Conservation (phyloP, 768 basidiomycete species). For the Boletus coccyginus region DNA sequence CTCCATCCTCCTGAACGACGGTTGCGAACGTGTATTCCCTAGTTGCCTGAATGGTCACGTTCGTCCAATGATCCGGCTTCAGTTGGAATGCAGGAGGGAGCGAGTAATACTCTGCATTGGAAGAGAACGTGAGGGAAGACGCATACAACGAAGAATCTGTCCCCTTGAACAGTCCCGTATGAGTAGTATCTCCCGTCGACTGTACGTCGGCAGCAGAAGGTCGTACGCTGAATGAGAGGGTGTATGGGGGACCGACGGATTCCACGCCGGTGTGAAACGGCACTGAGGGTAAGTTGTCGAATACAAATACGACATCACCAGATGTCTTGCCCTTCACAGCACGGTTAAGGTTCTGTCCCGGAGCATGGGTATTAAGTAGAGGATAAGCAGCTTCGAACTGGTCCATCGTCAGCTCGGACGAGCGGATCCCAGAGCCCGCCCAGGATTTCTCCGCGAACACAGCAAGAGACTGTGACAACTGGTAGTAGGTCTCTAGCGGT, state of each 20-base stretch:
- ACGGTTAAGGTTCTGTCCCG: conserved; percentile 44
- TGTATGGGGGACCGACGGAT: conserved; percentile 45
- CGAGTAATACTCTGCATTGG: conserved; percentile 36
- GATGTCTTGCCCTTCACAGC: conserved; percentile 26
- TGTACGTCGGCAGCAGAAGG: conserved; percentile 20
- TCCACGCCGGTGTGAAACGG: conserved; percentile 31
- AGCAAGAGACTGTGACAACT: conserved; percentile 39
- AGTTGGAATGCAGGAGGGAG: conserved; percentile 30
- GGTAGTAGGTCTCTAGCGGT: conserved; percentile 42
- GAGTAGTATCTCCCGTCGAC: conserved; percentile 11
- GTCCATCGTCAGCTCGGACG: conserved; percentile 31
- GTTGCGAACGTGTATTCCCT: conserved; percentile 34
- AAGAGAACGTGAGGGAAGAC: conserved; percentile 38
- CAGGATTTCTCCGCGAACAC: conserved; percentile 43
- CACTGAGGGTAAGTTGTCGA: conserved; percentile 14
- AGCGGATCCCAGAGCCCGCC: conserved; percentile 39
- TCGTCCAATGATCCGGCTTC: conserved; percentile 29
- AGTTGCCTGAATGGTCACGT: conserved; percentile 38
- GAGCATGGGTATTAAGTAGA: conserved; percentile 37
- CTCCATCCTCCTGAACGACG: conserved; percentile 18
- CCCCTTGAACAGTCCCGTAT: conserved; percentile 34
- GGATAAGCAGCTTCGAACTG: conserved; percentile 38
- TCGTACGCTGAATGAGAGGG: conserved; percentile 38
- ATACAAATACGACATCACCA: conserved; percentile 31
- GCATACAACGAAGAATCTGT: conserved; percentile 35